Base-by-base conservation (phyloP, 2,329 filamentous ascomycete genomes). In the Didymosphaeria variabile region DNA sequence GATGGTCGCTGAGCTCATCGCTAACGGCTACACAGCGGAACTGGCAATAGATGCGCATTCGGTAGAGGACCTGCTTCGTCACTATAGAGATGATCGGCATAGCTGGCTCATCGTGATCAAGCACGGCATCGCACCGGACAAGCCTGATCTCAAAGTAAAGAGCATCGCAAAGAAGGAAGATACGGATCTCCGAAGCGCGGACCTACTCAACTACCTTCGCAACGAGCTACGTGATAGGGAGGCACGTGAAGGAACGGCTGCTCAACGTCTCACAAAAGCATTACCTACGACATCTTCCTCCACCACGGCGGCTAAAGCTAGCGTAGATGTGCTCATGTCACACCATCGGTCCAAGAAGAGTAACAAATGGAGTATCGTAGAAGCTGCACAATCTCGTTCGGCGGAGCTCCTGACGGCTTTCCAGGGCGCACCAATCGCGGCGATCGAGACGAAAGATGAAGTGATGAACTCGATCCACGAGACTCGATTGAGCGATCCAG, bases 101-200 rank as follows among this genome's bases (percentile, higher is more conserved):
- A 90, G 87, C 29, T 98, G 94, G 92, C 88, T 97, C 61, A 87
- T 97, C 40, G 91, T 96, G 63, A 89, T 97, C 71, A 97, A 97
- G 75, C 90, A 91, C 87, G 79, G 88, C 79, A 70, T 89, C 82
- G 79, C 84, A 53, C 77, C 71, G 5, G 79, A 83, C 44, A 84
- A 85, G 55, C 84, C 84, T 2, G 79, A 80, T 34, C 79, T 96
- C 51, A 97, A 96, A 79, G 86, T 97, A 65, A 92, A 91, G 73
- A 92, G 87, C 13, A 87, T 94, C 72, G 86, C 88, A 34, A 88
- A 89, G 61, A 95, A 91, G 72, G 92, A 96, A 62, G 83, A 88
- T 9, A 87, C 86, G 5, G 95, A 98, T 66, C 85, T 98, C 44
- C 86, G 90, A 3, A 84, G 85, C 26, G 83, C 86, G 4, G 90